Percentiles rank a stretch among this genome's conserved stretches.
Evolutionary conservation across 1,139 yeast genomes (phyloP).

Genomic region (Kodamaea ohmeri): DNA sequence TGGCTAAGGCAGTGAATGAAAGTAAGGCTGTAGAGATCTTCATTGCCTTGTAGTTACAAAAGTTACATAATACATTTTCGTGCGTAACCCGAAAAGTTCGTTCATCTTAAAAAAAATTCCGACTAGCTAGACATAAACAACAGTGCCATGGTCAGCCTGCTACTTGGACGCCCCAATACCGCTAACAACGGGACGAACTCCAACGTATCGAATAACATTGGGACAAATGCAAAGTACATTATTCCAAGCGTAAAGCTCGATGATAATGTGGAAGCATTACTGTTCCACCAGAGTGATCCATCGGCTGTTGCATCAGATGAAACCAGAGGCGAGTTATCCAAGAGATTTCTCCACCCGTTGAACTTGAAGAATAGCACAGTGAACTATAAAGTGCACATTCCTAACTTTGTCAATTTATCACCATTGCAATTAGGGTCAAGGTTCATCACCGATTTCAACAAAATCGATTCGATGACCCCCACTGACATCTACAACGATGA

Average conservation of each 20-base stretch:
- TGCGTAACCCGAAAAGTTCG: slow-evolving; percentile 3
- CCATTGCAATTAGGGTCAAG: slow-evolving; percentile 45
- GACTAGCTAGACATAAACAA: slow-evolving; percentile 2
- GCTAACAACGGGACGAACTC: neutral
- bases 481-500: slow-evolving; percentile 43
- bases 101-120: slow-evolving; percentile 8
- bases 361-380: slow-evolving; percentile 41
- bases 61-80: slow-evolving; percentile 1
- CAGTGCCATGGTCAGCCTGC: slow-evolving; percentile 2
- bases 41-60: neutral
- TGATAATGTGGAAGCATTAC: slow-evolving; percentile 30
- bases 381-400: slow-evolving; percentile 44
- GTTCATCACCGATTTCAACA: slow-evolving; percentile 44
- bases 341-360: slow-evolving; percentile 38
- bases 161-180: slow-evolving; percentile 3
- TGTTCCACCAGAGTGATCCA: slow-evolving; percentile 34
- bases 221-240: slow-evolving; percentile 24
- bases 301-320: slow-evolving; percentile 20
- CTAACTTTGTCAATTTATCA: slow-evolving; percentile 43
- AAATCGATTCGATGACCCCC: slow-evolving; percentile 47
- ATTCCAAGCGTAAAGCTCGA: slow-evolving; percentile 38
- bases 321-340: slow-evolving; percentile 29
- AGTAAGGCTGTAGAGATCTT: neutral
- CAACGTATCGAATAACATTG: neutral
- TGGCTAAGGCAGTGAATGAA: slow-evolving; percentile 3